Base-by-base conservation (phyloP, 345 rosid genomes). In the Aethionema arabicum region DNA sequence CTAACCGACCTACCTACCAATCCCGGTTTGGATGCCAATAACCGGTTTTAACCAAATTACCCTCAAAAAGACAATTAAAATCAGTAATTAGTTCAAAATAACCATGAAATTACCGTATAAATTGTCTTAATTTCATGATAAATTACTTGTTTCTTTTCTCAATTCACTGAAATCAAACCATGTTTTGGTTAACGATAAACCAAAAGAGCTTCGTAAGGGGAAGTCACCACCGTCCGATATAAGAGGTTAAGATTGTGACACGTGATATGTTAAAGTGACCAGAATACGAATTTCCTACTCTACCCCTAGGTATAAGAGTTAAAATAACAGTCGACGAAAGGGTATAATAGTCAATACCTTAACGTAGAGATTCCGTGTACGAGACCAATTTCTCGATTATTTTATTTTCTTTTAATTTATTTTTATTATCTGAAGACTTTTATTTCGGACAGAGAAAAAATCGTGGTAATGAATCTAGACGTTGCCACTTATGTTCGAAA, bases 331-430 rank as follows among this genome's bases (percentile, higher is more conserved):
- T 60, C 40, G 52, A 52, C 41, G 27, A 43, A 29, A 53, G 63
- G 67, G 12, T 12, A 38, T 2, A 39, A 12, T 54, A 11, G 63
- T 54, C 57, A 61, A 30, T 68, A 36, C 16, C 29, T 13, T 37
- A 45, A 39, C 52, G 72, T 21, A 59, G 65, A 46, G 67, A 11
- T 69, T 61, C 44, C 73, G 74, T 69, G 57, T 62, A 61, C 74
- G 68, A 61, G 68, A 61, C 67, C 52, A 54, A 5, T 21, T 61
- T 61, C 29, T 52, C 8, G n/a, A 29, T 35, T 46, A 46, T 30
- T 55, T 6, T 64, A 11, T 2, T 30, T 8, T 43, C 0, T 9
- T 5, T 35, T 5, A 35, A 35, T 35, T 8, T 5, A 35, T 27
- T 61, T 61, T 60, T 11, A 32, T 64, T 56, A 21, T 21, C 27